Conservation (phyloP, 2,329 filamentous ascomycete species). For the Cercospora janseana region DNA sequence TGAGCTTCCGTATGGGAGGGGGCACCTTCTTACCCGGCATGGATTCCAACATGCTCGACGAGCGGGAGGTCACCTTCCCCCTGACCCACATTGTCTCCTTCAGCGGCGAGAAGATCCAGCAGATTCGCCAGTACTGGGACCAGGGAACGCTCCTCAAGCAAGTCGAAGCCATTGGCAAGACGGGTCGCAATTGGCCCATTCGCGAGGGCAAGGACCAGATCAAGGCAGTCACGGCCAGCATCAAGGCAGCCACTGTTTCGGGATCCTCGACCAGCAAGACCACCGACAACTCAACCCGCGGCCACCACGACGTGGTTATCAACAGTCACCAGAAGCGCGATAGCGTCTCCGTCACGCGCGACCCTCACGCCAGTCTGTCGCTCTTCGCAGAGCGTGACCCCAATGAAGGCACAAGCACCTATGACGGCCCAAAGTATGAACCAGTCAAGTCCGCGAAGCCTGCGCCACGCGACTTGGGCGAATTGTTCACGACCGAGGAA, state of each 20-base stretch:
- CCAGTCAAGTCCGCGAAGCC: slow-evolving; percentile 70
- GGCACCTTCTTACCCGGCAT: slow-evolving; percentile 83
- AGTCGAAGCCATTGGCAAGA: slow-evolving; percentile 86
- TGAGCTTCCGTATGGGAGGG: slow-evolving; percentile 79
- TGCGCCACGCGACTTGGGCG: slow-evolving; percentile 63
- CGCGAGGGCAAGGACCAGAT: slow-evolving; percentile 81
- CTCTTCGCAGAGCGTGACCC: slow-evolving; percentile 71
- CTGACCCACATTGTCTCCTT: slow-evolving; percentile 93
- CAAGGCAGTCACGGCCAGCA: slow-evolving; percentile 52
- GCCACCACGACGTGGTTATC: slow-evolving; percentile 30
- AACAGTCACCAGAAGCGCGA: slow-evolving; percentile 33
- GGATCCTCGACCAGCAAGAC: slow-evolving; percentile 26
- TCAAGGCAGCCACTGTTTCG: slow-evolving; percentile 31
- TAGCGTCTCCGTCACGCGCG: slow-evolving; percentile 40
- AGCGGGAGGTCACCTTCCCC: slow-evolving; percentile 73
- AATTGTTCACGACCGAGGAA: slow-evolving; percentile 62
- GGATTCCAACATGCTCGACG: slow-evolving; percentile 90
- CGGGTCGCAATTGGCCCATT: slow-evolving; percentile 92
- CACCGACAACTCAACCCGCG: slow-evolving; percentile 15
- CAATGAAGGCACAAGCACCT: slow-evolving; percentile 50
- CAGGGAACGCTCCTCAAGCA: slow-evolving; percentile 90
- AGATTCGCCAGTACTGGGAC: slow-evolving; percentile 92
- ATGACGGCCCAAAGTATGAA: slow-evolving; percentile 55
- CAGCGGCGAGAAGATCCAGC: slow-evolving; percentile 72
- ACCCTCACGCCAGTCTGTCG: slow-evolving; percentile 65